Evolutionary conservation across 768 basidiomycete genomes (phyloP).

Genomic region (Suillus ampliporus): DNA sequence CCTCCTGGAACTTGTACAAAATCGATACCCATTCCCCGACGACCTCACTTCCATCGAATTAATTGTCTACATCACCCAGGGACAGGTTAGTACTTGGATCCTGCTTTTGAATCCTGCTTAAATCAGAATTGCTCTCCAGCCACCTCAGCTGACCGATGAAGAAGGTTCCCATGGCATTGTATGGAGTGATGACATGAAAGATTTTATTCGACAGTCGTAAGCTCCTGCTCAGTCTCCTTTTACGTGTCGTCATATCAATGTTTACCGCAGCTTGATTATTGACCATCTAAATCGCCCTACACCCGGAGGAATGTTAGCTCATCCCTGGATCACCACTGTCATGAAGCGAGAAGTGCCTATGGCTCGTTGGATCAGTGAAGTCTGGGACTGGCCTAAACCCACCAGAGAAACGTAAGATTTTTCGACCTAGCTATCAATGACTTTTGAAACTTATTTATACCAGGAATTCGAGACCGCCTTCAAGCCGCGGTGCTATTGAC

Average conservation of each 20-base stretch:
- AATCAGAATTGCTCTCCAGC: slow-evolving; percentile 47
- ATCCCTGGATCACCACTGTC: slow-evolving; percentile 79
- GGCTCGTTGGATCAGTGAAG: slow-evolving; percentile 86
- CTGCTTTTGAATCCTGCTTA: slow-evolving; percentile 23
- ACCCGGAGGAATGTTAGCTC: slow-evolving; percentile 81
- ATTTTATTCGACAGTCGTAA: slow-evolving; percentile 87
- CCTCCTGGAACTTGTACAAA: slow-evolving; percentile 90
- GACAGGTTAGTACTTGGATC: slow-evolving; percentile 57
- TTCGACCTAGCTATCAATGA: neutral
- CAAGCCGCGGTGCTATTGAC: slow-evolving; percentile 8
- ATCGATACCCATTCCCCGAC: slow-evolving; percentile 93
- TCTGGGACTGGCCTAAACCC: slow-evolving; percentile 77
- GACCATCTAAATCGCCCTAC: slow-evolving; percentile 73
- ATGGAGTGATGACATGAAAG: slow-evolving; percentile 89
- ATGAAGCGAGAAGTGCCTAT: slow-evolving; percentile 88
- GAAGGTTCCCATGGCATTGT: slow-evolving; percentile 50
- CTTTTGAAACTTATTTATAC: neutral
- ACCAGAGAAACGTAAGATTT: slow-evolving; percentile 28
- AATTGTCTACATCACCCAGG: slow-evolving; percentile 85
- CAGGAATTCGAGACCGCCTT: slow-evolving; percentile 10
- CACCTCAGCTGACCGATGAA: slow-evolving; percentile 83
- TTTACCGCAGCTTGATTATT: slow-evolving; percentile 63
- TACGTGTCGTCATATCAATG: slow-evolving; percentile 10
- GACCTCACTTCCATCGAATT: slow-evolving; percentile 95
- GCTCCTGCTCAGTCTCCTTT: slow-evolving; percentile 11